phyloP scores from a whole-genome alignment of 78 protist species.

The Cavenderia fasciculata region DNA sequence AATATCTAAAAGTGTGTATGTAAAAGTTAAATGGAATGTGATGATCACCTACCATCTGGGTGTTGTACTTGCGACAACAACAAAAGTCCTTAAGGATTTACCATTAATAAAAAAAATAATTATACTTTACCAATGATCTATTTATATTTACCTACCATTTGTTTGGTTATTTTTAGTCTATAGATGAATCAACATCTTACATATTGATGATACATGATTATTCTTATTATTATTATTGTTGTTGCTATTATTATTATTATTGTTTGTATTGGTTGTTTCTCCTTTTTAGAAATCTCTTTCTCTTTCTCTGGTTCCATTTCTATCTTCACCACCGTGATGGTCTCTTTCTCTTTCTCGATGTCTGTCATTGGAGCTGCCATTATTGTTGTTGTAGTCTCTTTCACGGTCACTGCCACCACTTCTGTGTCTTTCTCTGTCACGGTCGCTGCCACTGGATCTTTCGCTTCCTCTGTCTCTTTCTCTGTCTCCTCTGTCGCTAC shows the following conservation, averaged over 20 bases:
- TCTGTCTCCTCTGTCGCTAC: not conserved
- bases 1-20: too few species aligned
- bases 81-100: too few species aligned
- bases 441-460: not conserved
- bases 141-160: not conserved
- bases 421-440: not conserved
- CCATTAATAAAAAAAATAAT: too few species aligned
- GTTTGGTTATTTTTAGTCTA: too few species aligned
- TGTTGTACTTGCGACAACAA: too few species aligned
- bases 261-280: not conserved
- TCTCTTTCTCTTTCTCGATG: slow-evolving; percentile 20
- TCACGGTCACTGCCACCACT: not conserved
- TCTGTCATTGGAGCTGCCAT: not conserved
- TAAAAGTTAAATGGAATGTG: too few species aligned
- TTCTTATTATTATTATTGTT: not conserved
- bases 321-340: not conserved
- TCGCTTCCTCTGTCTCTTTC: slow-evolving; percentile 5
- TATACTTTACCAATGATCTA: not conserved
- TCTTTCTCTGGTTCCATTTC: not conserved
- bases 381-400: not conserved
- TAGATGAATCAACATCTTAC: too few species aligned
- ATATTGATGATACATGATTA: not conserved
- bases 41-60: too few species aligned
- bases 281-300: not conserved
- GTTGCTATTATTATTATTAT: not conserved